phyloP scores from a whole-genome alignment of 2,329 filamentous ascomycete species.

The Penicillium frequentans region DNA sequence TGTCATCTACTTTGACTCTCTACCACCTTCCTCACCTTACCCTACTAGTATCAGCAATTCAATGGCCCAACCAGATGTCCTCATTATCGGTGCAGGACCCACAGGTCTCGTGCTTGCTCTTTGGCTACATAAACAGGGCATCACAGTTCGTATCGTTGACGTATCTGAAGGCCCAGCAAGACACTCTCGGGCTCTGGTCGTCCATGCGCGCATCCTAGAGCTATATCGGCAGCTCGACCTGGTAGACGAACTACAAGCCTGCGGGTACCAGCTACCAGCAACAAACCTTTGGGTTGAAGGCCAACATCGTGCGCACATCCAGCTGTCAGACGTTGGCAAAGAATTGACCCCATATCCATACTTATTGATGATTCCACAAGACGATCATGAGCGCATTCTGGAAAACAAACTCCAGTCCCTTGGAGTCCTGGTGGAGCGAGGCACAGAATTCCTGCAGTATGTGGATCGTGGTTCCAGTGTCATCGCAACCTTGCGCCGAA shows the following conservation, averaged over 20 bases:
- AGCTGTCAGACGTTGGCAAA: constrained; percentile 23
- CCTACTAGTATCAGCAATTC: not conserved
- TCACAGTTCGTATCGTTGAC: constrained; percentile 46
- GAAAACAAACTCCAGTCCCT: constrained; percentile 26
- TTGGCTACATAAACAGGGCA: constrained; percentile 27
- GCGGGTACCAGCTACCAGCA: constrained; percentile 40
- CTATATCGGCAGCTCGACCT: constrained; percentile 50
- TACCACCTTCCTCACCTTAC: not conserved
- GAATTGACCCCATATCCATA: constrained; percentile 33
- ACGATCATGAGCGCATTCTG: constrained; percentile 30
- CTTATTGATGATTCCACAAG: constrained; percentile 28
- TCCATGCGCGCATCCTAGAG: constrained; percentile 54
- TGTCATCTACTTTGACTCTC: not conserved
- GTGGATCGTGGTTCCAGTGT: constrained; percentile 23
- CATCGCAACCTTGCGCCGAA: constrained; percentile 20
- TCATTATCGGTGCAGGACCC: constrained; percentile 31
- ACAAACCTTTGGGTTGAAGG: constrained; percentile 38
- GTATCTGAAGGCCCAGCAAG: constrained; percentile 38
- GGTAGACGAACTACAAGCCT: constrained; percentile 35
- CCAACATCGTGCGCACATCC: constrained; percentile 21
- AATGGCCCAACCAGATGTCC: constrained; percentile 19
- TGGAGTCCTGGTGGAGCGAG: constrained; percentile 30
- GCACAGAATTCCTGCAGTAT: constrained; percentile 26
- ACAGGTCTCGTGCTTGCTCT: constrained; percentile 33
- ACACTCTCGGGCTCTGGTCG: constrained; percentile 42